Conservation (phyloP, 106 monocot genomes). For the Acanthochlamys bracteata region DNA sequence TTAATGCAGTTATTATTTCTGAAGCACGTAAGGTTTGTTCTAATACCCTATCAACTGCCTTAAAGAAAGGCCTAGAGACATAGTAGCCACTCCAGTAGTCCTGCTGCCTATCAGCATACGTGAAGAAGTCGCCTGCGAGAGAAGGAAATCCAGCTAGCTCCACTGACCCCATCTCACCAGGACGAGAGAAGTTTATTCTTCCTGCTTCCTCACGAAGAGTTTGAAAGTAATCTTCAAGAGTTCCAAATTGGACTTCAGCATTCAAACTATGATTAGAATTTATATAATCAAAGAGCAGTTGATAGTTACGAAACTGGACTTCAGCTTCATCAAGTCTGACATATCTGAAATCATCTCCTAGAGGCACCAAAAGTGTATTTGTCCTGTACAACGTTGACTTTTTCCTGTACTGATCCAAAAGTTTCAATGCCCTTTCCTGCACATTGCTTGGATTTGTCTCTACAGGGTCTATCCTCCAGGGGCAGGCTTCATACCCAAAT, state of each 20-base stretch:
- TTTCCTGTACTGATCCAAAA: conserved; percentile 88
- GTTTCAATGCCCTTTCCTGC: conserved; percentile 64
- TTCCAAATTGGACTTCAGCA: conserved; percentile 88
- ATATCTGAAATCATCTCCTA: conserved; percentile 98
- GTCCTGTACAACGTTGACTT: conserved; percentile 95
- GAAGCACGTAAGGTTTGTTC: conserved; percentile 92
- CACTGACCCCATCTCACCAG: conserved; percentile 71
- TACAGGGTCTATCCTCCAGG: conserved; percentile 77
- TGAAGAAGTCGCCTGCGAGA: conserved; percentile 95
- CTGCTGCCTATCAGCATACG: conserved; percentile 88
- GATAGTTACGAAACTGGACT: conserved; percentile 85
- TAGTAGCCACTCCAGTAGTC: conserved; percentile 99
- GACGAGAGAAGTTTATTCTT: conserved; percentile 68
- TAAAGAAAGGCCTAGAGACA: conserved; percentile 96
- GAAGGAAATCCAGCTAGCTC: conserved; percentile 87
- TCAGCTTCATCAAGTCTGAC: conserved; percentile 85
- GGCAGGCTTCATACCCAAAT: conserved; percentile 78
- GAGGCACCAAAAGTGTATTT: conserved; percentile 83
- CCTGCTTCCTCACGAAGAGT: conserved; percentile 81
- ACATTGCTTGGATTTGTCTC: conserved; percentile 82
- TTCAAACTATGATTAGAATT: conserved; percentile 65
- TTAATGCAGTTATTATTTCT: conserved; percentile 76
- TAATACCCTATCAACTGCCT: conserved; percentile 86
- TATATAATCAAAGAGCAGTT: conserved; percentile 83
- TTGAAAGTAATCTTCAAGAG: conserved; percentile 85